phyloP scores from a whole-genome alignment of 495 filamentous ascomycete genomes.

The Lichina pygmaea region DNA sequence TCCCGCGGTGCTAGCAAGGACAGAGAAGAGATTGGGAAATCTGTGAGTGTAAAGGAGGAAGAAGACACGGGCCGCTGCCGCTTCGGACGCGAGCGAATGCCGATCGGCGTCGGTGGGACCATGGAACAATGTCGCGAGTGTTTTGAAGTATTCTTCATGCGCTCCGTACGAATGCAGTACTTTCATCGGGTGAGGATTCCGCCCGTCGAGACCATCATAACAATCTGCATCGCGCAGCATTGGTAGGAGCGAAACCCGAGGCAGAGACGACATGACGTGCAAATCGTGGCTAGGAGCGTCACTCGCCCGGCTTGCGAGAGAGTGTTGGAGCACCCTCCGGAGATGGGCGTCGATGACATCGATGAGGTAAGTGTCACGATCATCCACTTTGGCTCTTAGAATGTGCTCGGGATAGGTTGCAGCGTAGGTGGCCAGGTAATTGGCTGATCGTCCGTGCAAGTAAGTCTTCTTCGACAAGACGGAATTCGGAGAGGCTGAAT shows the following conservation, averaged over 20 bases:
- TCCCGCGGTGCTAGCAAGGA: conserved; percentile 25
- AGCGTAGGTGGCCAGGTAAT: conserved; percentile 30
- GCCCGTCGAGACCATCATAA: background rate
- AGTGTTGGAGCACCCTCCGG: conserved; percentile 13
- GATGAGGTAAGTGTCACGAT: background rate
- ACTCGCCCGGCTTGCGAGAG: conserved; percentile 13
- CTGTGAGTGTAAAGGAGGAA: conserved; percentile 27
- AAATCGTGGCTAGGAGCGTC: conserved; percentile 23
- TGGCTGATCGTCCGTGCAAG: conserved; percentile 24
- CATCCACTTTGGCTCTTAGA: conserved; percentile 17
- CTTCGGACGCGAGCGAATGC: conserved; percentile 16
- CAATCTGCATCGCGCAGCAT: conserved; percentile 5
- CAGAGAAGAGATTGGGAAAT: conserved; percentile 21
- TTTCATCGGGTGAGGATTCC: conserved; percentile 12
- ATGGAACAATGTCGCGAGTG: conserved; percentile 26
- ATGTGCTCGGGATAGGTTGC: conserved; percentile 26
- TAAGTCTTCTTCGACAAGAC: conserved; percentile 24
- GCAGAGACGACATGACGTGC: conserved; percentile 27
- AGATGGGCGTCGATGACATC: conserved; percentile 19
- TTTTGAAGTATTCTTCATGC: conserved; percentile 24
- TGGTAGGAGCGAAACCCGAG: conserved; percentile 25
- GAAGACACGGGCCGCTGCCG: conserved; percentile 26
- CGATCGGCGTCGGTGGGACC: conserved; percentile 17
- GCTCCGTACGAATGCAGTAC: conserved; percentile 12
- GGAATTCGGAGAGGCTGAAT: conserved; percentile 16